phyloP scores from a whole-genome alignment of 2,329 filamentous ascomycete genomes.

The Cercospora citrullina region DNA sequence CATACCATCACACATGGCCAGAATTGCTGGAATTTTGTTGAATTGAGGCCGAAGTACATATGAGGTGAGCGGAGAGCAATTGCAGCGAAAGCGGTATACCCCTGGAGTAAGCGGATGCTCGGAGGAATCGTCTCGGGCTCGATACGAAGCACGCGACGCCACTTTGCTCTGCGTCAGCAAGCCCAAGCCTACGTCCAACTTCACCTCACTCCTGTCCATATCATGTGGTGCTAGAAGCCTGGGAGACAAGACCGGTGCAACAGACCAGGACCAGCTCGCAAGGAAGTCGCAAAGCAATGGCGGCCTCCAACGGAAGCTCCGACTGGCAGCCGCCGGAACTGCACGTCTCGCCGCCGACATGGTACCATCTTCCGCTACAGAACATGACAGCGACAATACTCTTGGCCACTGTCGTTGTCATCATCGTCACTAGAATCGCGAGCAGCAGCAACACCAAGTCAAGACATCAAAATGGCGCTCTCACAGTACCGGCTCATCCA shows the following conservation, averaged over 20 bases:
- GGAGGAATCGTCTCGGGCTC: neutral
- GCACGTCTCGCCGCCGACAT: neutral
- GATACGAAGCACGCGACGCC: neutral
- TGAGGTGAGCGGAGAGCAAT: neutral
- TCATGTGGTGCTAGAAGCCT: neutral
- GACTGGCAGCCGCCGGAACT: slow-evolving; percentile 7
- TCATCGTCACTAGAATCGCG: slow-evolving; percentile 27
- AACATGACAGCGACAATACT: slow-evolving; percentile 4
- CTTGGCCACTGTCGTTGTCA: slow-evolving; percentile 16
- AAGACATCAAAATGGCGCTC: slow-evolving; percentile 27
- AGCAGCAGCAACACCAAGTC: slow-evolving; percentile 24
- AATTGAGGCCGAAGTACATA: neutral
- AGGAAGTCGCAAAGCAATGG: neutral
- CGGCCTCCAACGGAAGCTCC: neutral
- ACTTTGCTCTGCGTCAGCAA: neutral
- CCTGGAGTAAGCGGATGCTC: neutral
- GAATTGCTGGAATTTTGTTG: neutral
- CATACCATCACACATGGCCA: neutral
- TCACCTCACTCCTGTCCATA: neutral
- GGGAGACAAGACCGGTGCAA: too few relatives aligned
- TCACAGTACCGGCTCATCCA: slow-evolving; percentile 44
- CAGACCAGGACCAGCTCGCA: neutral
- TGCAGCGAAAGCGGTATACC: neutral
- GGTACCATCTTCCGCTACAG: neutral
- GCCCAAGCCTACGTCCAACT: neutral